Evolutionary conservation across 2,329 filamentous ascomycete genomes (phyloP), one percentile per base, ranked within the genome.

Genomic region (Diaporthe sp.): DNA sequence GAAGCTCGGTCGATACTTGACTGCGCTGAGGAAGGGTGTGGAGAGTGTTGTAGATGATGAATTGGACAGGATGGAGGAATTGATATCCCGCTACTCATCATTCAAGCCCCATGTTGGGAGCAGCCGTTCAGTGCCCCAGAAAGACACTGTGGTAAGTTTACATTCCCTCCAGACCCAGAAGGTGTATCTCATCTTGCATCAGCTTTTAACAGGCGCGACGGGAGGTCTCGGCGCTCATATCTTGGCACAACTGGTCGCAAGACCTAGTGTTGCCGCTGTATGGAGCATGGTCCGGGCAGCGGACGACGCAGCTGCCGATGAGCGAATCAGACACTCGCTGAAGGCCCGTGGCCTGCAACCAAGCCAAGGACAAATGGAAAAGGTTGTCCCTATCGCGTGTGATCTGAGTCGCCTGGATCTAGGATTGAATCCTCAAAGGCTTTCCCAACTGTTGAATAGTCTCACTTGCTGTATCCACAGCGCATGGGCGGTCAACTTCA

Each of bases 401-500:
- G 52, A 55, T 55, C 52, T 55, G 4, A 33, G 52, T 28, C 28
- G 52, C 17, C 12, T 28, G 9, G 52, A 55, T 28, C 25, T 55
- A 17, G 25, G 52, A 30, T 19, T 55, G 52, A 12, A 55, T 7
- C 52, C 52, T 55, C 28, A 30, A 19, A 55, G 15, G 25, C 25
- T 55, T 10, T 55, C 52, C 28, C 25, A 4, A 12, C 52, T 55
- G 15, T 10, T 55, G 28, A 8, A 15, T 17, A 33, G 15, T 55
- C 52, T 55, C 52, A 55, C 52, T 3, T 55, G 52, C 28, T 55
- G 52, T 30, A 55, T 55, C 25, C 52, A 55, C 52, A 55, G 52
- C 13, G 52, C 52, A 17, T 55, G 52, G 52, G 52, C 52, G 19
- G 52, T 55, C 52, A 55, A 55, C 52, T 55, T 55, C 52, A 55